phyloP scores from a whole-genome alignment of 805 yeast species.

The Lipomyces yamanashiensis region DNA sequence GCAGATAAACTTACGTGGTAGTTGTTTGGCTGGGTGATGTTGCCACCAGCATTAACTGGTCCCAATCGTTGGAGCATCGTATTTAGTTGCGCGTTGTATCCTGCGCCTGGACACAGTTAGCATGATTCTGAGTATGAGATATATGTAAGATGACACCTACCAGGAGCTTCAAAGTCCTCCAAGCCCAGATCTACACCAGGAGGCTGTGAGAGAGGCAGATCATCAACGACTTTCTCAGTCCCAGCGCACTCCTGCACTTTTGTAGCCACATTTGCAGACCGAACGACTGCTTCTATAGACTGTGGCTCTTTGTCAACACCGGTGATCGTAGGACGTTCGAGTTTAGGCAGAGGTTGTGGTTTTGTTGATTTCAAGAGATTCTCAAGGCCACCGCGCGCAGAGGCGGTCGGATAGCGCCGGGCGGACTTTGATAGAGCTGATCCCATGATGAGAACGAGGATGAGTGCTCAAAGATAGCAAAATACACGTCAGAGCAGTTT shows the following conservation, averaged over 20 bases:
- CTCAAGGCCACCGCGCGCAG: conserved; percentile 24
- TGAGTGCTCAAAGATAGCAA: background rate
- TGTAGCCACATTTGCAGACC: conserved; percentile 10
- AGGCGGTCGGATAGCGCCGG: conserved; percentile 29
- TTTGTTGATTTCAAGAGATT: conserved; percentile 8
- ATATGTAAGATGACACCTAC: background rate
- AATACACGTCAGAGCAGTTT: background rate
- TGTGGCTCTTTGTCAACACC: conserved; percentile 12
- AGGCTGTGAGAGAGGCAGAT: background rate
- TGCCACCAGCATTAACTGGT: conserved; percentile 21
- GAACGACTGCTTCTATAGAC: conserved; percentile 8
- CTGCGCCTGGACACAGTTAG: background rate
- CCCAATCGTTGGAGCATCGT: conserved; percentile 26
- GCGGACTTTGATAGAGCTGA: conserved; percentile 22
- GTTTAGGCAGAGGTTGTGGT: conserved; percentile 4
- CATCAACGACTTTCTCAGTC: background rate
- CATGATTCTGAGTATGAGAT: too few species aligned
- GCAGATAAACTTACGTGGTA: conserved; percentile 2
- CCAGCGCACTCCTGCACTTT: conserved; percentile 15
- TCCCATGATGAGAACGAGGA: conserved; percentile 14
- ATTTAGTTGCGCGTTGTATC: conserved; percentile 17
- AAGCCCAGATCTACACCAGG: conserved; percentile 15
- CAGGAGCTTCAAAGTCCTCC: conserved; percentile 19
- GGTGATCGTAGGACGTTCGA: conserved; percentile 10
- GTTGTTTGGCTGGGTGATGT: conserved; percentile 13